A percentile compares a stretch with the other conserved stretches of the same genome.
These are phyloP conservation scores for Xerocomus amazonicus DNA, from an alignment of 1,284 basidiomycete species.

Conservation along the genomic window DNA sequence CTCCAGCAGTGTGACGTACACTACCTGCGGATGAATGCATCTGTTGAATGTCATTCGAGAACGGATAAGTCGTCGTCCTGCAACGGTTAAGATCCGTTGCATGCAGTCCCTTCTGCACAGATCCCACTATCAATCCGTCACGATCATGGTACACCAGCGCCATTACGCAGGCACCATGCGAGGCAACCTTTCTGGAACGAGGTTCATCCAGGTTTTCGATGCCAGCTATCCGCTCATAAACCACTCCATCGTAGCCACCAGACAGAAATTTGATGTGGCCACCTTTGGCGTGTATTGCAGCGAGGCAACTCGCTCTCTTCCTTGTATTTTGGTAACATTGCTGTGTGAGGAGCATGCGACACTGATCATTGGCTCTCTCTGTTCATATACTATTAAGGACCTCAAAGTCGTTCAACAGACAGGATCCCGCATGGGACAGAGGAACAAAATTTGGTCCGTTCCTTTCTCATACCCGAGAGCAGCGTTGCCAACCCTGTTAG, in stretches of 20 bases:
- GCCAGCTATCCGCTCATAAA: slow-evolving; percentile 38
- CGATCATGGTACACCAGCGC: slow-evolving; percentile 34
- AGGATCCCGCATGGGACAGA: slow-evolving; percentile 31
- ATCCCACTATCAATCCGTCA: slow-evolving; percentile 35
- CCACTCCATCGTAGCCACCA: slow-evolving; percentile 42
- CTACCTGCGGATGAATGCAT: slow-evolving; percentile 41
- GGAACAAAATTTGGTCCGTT: slow-evolving; percentile 40
- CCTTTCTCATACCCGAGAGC: slow-evolving; percentile 44
- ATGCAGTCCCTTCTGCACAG: slow-evolving; percentile 32
- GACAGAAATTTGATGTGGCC: slow-evolving; percentile 39
- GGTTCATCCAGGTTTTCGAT: slow-evolving; percentile 19
- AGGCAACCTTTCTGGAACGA: slow-evolving; percentile 27
- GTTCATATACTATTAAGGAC: slow-evolving; percentile 14
- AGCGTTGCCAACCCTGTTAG: slow-evolving; percentile 41
- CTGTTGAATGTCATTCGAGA: slow-evolving; percentile 43
- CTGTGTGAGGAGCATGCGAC: slow-evolving; percentile 28
- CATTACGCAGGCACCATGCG: slow-evolving; percentile 32
- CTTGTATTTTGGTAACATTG: slow-evolving; percentile 24
- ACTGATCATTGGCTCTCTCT: slow-evolving; percentile 31
- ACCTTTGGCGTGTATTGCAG: slow-evolving; percentile 32
- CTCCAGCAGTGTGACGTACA: slow-evolving; percentile 45
- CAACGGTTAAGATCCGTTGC: slow-evolving; percentile 34
- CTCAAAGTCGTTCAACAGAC: slow-evolving; percentile 18
- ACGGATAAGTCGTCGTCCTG: slow-evolving; percentile 24
- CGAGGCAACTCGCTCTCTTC: slow-evolving; percentile 38